Evolutionary conservation across 768 basidiomycete species (phyloP).

Genomic region (Tricholoma hemisulphureum): DNA sequence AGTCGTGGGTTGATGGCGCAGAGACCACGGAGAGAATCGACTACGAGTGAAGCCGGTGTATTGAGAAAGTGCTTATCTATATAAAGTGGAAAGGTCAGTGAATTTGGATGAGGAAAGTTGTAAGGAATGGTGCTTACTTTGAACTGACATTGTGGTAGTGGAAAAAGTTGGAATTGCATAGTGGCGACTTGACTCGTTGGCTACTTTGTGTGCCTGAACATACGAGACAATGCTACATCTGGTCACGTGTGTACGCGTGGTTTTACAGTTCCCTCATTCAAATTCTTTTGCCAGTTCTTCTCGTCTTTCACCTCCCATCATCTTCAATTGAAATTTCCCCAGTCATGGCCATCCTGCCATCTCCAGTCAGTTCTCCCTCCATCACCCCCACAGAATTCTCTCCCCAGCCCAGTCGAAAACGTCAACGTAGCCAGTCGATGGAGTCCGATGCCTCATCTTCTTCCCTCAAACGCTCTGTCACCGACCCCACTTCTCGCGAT

Average conservation of each 20-base stretch:
- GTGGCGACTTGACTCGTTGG: no score
- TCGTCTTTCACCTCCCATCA: not conserved
- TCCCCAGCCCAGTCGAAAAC: conserved; percentile 52
- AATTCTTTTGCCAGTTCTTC: not conserved
- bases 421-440: conserved; percentile 75
- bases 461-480: conserved; percentile 77
- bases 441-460: conserved; percentile 68
- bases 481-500: conserved; percentile 57
- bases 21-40: conserved; percentile 76
- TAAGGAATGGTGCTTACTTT: conserved; percentile 27
- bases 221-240: not conserved
- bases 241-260: conserved; percentile 1
- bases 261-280: not conserved
- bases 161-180: conserved; percentile 11
- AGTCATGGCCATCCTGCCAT: conserved; percentile 49
- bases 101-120: not conserved
- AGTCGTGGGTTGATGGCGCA: conserved; percentile 70
- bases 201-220: no score
- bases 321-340: conserved; percentile 18
- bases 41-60: conserved; percentile 62
- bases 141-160: conserved; percentile 35
- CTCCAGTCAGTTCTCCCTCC: conserved; percentile 46
- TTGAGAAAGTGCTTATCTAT: conserved; percentile 79
- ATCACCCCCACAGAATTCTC: conserved; percentile 37
- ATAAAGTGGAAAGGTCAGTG: not conserved